phyloP scores from a whole-genome alignment of 139 green algal genomes.

The Deuterostichococcus epilithicus region DNA sequence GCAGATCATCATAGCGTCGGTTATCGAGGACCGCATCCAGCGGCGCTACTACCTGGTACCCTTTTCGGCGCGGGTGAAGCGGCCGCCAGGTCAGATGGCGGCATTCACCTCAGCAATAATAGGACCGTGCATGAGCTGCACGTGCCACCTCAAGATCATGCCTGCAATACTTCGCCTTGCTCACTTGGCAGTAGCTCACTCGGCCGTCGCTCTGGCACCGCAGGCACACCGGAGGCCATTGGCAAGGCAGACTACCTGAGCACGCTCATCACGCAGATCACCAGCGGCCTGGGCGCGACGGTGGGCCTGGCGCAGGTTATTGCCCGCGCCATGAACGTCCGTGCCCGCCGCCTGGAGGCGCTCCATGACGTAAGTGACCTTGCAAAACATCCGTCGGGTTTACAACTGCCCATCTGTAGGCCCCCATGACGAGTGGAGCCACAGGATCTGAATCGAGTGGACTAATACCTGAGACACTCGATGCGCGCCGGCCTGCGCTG shows the following conservation, averaged over 20 bases:
- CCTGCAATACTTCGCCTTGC: too few relatives aligned
- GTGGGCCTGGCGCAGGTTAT: conserved; percentile 35
- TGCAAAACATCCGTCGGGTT: background rate
- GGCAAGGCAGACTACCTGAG: conserved; percentile 43
- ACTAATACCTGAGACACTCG: too few relatives aligned
- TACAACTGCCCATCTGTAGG: too few relatives aligned
- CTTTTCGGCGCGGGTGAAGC: conserved; percentile 11
- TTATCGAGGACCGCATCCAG: conserved; percentile 42
- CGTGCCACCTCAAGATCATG: too few relatives aligned
- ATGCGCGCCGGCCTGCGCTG: too few relatives aligned
- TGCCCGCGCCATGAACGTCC: conserved; percentile 8
- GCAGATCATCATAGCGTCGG: conserved; percentile 38
- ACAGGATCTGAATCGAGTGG: too few relatives aligned
- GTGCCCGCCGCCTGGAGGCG: background rate
- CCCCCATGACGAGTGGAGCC: too few relatives aligned
- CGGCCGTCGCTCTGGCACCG: background rate
- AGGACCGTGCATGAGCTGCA: too few relatives aligned
- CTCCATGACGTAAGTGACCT: background rate
- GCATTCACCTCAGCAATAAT: too few relatives aligned
- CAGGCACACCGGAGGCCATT: conserved; percentile 41
- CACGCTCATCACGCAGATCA: conserved; percentile 39
- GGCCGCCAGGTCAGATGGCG: background rate
- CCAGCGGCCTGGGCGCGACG: conserved; percentile 34
- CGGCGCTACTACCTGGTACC: conserved; percentile 30
- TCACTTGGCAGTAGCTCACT: too few relatives aligned